A percentile compares a stretch with the other conserved stretches of the same genome.
phyloP scores from a whole-genome alignment of 768 basidiomycete genomes.

The Leccinum aurantiacum region DNA sequence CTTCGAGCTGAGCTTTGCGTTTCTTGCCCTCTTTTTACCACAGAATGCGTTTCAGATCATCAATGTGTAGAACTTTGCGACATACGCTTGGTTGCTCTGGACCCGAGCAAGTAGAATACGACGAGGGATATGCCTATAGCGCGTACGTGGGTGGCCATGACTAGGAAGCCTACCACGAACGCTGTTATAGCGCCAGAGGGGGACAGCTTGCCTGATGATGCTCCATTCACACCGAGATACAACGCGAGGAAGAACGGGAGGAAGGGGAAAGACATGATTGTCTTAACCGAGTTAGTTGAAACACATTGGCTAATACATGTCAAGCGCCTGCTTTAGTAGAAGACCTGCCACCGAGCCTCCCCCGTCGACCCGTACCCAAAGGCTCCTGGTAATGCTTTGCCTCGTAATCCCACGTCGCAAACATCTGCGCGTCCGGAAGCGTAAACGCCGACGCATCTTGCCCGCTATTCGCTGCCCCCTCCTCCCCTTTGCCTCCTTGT shows the following conservation, averaged over 20 bases:
- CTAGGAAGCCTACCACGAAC: slow-evolving; percentile 69
- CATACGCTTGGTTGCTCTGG: slow-evolving; percentile 80
- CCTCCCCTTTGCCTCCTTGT: slow-evolving; percentile 28
- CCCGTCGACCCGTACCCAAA: slow-evolving; percentile 31
- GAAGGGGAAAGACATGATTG: slow-evolving; percentile 33
- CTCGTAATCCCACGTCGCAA: slow-evolving; percentile 52
- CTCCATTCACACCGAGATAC: slow-evolving; percentile 65
- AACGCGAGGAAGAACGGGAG: slow-evolving; percentile 49
- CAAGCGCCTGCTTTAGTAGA: not conserved
- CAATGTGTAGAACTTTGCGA: slow-evolving; percentile 2
- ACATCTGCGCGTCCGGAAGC: slow-evolving; percentile 49
- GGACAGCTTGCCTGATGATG: slow-evolving; percentile 72
- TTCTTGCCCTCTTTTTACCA: slow-evolving; percentile 60
- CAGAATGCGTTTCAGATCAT: not conserved
- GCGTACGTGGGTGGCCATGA: slow-evolving; percentile 65
- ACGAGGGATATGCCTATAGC: slow-evolving; percentile 68
- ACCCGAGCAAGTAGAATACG: slow-evolving; percentile 77
- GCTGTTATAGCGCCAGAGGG: slow-evolving; percentile 75
- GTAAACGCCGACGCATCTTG: slow-evolving; percentile 32
- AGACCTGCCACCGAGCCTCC: slow-evolving; percentile 14
- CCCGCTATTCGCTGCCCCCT: slow-evolving; percentile 17
- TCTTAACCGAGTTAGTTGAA: not conserved
- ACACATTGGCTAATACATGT: not conserved
- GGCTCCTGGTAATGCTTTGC: slow-evolving; percentile 42
- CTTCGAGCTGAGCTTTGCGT: slow-evolving; percentile 73